Evolutionary conservation across 345 rosid genomes (phyloP).

Genomic region (Luvunga scandens): DNA sequence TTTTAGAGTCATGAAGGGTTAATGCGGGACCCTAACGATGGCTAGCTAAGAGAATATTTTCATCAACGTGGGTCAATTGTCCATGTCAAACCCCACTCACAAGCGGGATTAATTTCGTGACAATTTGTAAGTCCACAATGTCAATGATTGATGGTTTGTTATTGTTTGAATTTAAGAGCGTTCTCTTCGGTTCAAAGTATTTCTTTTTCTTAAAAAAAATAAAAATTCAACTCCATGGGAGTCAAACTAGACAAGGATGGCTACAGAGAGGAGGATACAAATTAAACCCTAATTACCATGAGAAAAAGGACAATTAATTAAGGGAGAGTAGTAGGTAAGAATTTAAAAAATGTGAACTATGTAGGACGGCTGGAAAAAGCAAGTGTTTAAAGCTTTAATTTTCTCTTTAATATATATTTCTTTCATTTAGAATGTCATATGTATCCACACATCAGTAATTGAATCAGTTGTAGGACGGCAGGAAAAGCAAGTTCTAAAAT

Average conservation of each 20-base stretch:
- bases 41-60: constrained; percentile 13
- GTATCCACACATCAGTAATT: neutral
- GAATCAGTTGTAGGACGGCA: constrained; percentile 17
- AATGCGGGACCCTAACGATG: constrained; percentile 16
- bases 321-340: constrained; percentile 16
- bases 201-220: neutral
- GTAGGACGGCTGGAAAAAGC: neutral
- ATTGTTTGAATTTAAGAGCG: constrained; percentile 19
- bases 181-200: constrained; percentile 9
- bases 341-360: neutral
- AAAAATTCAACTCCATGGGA: constrained; percentile 9
- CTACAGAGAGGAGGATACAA: neutral
- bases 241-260: constrained; percentile 33
- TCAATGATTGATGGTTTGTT: constrained; percentile 25
- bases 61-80: constrained; percentile 23
- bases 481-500: neutral
- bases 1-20: neutral
- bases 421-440: too few species aligned
- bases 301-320: neutral
- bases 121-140: constrained; percentile 16
- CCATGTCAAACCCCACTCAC: constrained; percentile 40
- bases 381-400: neutral
- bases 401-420: too few species aligned
- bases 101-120: constrained; percentile 18
- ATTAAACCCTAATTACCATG: constrained; percentile 3